These are phyloP conservation scores for Chenopodium formosanum DNA, from an alignment of 148 eudicot species.

Conservation along the genomic window DNA sequence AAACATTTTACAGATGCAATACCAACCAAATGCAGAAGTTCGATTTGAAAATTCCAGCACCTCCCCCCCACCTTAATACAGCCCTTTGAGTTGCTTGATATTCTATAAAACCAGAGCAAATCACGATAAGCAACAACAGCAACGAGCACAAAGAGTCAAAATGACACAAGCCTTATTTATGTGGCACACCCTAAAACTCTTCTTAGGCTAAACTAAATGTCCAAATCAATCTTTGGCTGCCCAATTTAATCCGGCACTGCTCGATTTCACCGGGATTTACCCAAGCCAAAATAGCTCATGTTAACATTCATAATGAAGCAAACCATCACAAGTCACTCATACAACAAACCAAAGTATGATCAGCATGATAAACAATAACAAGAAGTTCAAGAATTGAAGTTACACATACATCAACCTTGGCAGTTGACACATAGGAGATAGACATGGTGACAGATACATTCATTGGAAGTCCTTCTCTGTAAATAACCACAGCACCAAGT, in stretches of 20 bases:
- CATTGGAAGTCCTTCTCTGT: constrained; percentile 53
- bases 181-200: background rate
- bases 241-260: background rate
- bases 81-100: background rate
- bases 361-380: background rate
- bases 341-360: background rate
- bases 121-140: background rate
- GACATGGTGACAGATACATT: constrained; percentile 76
- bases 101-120: background rate
- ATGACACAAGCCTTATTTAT: background rate
- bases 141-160: background rate
- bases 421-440: constrained; percentile 58
- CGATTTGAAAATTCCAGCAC: background rate
- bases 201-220: background rate
- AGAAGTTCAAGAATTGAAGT: background rate
- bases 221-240: background rate
- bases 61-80: too few species aligned
- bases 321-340: background rate
- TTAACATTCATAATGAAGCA: background rate
- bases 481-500: constrained; percentile 47
- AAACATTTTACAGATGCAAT: background rate
- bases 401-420: constrained; percentile 62
- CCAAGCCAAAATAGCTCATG: background rate
- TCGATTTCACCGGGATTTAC: background rate
- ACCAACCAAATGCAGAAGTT: background rate